These are phyloP conservation scores for Lipomyces japonicus DNA, from an alignment of 805 yeast genomes.

Conservation along the genomic window DNA sequence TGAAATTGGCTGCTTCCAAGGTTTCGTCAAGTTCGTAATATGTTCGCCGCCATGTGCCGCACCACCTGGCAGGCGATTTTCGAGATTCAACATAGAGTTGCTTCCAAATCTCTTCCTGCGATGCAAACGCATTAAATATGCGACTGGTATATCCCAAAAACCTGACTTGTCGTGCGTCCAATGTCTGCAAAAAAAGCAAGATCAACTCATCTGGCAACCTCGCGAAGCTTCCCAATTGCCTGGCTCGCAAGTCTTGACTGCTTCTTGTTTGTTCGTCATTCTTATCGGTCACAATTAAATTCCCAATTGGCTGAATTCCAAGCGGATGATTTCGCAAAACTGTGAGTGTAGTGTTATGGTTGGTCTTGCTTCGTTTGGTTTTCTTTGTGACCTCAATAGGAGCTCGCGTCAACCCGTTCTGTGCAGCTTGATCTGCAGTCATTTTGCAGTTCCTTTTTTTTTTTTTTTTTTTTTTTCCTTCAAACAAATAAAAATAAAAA, in stretches of 20 bases:
- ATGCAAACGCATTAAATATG: slow-evolving; percentile 64
- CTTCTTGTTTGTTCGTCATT: slow-evolving; percentile 11
- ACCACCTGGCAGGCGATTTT: slow-evolving; percentile 50
- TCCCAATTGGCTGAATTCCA: slow-evolving; percentile 74
- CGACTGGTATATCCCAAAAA: slow-evolving; percentile 59
- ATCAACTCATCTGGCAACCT: slow-evolving; percentile 62
- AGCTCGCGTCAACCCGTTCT: too few species aligned
- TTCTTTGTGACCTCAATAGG: too few species aligned
- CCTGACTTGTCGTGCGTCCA: slow-evolving; percentile 50
- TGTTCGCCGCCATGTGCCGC: slow-evolving; percentile 77
- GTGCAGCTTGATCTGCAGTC: too few species aligned
- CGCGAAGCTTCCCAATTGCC: slow-evolving; percentile 53
- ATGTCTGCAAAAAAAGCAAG: slow-evolving; percentile 48
- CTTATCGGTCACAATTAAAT: slow-evolving; percentile 45
- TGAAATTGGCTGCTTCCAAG: slow-evolving; percentile 47
- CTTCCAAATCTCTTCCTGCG: slow-evolving; percentile 82
- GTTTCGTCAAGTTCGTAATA: slow-evolving; percentile 41
- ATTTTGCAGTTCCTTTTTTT: too few species aligned
- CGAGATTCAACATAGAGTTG: slow-evolving; percentile 42
- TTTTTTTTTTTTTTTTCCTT: too few species aligned
- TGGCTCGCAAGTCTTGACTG: slow-evolving; percentile 25
- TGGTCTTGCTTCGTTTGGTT: too few species aligned
- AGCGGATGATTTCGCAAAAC: slow-evolving; percentile 53
- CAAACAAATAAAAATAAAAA: too few species aligned
- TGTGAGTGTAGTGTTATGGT: too few species aligned